Base-by-base conservation (phyloP, 2,329 filamentous ascomycete genomes). In the Endocalyx cinctus region DNA sequence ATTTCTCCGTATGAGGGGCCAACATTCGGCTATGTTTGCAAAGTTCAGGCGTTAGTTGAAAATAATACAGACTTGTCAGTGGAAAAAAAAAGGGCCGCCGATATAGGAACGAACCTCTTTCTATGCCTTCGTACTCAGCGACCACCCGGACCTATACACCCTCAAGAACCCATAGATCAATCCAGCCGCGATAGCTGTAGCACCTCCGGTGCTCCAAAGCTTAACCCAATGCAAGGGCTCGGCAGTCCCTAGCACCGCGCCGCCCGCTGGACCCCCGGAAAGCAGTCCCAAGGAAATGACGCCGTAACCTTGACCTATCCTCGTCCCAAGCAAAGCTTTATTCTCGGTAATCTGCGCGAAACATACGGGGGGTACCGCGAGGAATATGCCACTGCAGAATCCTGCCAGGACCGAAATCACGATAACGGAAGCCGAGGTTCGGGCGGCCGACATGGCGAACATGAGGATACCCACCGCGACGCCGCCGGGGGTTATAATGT, bases 311-410 rank as follows among this genome's bases (percentile, higher is more conserved):
- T 54, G 52, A 1, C 66, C 65, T 12, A 67, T 60, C 5, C 66
- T 50, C 2, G 61, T 66, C 5, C 67, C 67, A 10, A 70, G 48
- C 35, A 55, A 60, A 13, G 50, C 45, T 40, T 61, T 60, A 41
- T 70, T 55, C n/a, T 45, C 34, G 0, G 63, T 67, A 12, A 70
- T 44, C 2, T 40, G 45, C 5, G 55, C 54, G 31, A 70, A 60
- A 27, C 55, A 52, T 1, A 63, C 55, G 1, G 63, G 58, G 5
- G 62, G 62, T 19, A 70, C 45, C 1, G 62, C 52, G 28, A 67
- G 57, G 46, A 68, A 57, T 25, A 62, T 59, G 26, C 66, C 67
- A 15, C 52, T 58, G 43, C 65, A 63, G 47, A 67, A 64, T 13
- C 65, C 66, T 34, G 54, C 57, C 25, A 66, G 42, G 5, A 66